Conservation (phyloP, 805 yeast genomes). For the Schwanniomyces yamadae region DNA sequence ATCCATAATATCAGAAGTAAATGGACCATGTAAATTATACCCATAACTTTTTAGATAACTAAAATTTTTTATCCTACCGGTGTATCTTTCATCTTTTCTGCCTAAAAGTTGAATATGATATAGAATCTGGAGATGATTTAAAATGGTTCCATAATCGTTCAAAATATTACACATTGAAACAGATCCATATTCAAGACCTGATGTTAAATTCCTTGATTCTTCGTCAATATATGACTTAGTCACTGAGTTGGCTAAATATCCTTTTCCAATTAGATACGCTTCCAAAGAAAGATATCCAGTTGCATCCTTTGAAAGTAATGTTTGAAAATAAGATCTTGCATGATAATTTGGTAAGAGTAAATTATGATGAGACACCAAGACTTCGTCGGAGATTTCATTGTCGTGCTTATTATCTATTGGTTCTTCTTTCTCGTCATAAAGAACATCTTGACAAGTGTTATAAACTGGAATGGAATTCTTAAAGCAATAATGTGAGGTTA, state of each 20-base stretch:
- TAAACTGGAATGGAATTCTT: conserved; percentile 15
- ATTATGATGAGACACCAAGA: conserved; percentile 34
- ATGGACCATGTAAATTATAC: conserved; percentile 35
- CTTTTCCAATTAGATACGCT: conserved; percentile 33
- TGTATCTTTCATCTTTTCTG: neutral
- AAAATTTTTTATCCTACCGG: conserved; percentile 10
- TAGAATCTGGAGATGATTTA: conserved; percentile 41
- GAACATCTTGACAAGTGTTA: conserved; percentile 17
- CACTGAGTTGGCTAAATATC: conserved; percentile 21
- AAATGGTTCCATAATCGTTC: conserved; percentile 22
- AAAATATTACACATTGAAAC: conserved; percentile 25
- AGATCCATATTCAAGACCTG: conserved; percentile 31
- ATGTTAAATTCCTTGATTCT: conserved; percentile 12
- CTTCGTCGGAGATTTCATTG: conserved; percentile 21
- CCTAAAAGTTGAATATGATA: conserved; percentile 19
- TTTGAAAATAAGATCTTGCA: conserved; percentile 36
- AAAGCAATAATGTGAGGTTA: conserved; percentile 23
- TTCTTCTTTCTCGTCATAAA: conserved; percentile 22
- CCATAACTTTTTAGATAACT: conserved; percentile 32
- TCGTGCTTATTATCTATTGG: conserved; percentile 16
- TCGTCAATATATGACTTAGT: conserved; percentile 14
- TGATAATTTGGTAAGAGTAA: conserved; percentile 33
- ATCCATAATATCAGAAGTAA: conserved; percentile 13
- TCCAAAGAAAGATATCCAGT: conserved; percentile 33
- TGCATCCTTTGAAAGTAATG: conserved; percentile 34